These are phyloP conservation scores for Geotrichum europaeum DNA, from an alignment of 1,139 yeast genomes.

Conservation along the genomic window DNA sequence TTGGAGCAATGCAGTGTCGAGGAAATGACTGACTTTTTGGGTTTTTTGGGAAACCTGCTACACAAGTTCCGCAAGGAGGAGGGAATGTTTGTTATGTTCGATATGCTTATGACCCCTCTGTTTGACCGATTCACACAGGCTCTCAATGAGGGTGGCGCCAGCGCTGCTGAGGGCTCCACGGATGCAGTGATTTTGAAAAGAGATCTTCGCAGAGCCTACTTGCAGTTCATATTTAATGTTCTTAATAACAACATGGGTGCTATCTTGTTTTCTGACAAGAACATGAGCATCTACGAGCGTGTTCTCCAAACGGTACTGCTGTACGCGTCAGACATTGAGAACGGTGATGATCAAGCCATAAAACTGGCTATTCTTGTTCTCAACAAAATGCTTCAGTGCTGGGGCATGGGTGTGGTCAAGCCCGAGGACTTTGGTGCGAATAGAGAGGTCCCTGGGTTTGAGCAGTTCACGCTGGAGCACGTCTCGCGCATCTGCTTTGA, in stretches of 20 bases:
- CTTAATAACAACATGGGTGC: conserved; percentile 76
- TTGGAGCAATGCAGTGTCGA: conserved; percentile 57
- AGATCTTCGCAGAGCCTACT: conserved; percentile 60
- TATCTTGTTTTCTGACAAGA: conserved; percentile 62
- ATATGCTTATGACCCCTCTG: conserved; percentile 68
- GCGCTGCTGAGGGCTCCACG: conserved; percentile 35
- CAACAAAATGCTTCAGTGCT: conserved; percentile 55
- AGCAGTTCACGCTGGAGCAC: conserved; percentile 58
- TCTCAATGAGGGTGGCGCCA: conserved; percentile 41
- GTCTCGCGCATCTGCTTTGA: conserved; percentile 68
- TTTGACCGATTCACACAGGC: conserved; percentile 57
- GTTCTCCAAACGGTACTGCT: conserved; percentile 61
- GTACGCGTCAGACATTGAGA: conserved; percentile 51
- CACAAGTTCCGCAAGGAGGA: conserved; percentile 68
- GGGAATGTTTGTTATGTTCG: conserved; percentile 65
- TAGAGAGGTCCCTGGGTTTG: conserved; percentile 61
- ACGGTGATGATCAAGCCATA: conserved; percentile 47
- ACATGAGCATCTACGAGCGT: conserved; percentile 55
- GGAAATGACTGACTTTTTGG: conserved; percentile 75
- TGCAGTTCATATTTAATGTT: conserved; percentile 62
- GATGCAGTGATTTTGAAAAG: conserved; percentile 38
- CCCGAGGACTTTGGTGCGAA: conserved; percentile 55
- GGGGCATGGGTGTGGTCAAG: conserved; percentile 63
- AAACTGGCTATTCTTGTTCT: conserved; percentile 68
- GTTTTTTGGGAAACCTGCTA: conserved; percentile 82